Percentiles rank a stretch among this genome's conserved stretches.
Conservation (phyloP, 352 stramenopile species). For the Phytophthora ohioensis region DNA sequence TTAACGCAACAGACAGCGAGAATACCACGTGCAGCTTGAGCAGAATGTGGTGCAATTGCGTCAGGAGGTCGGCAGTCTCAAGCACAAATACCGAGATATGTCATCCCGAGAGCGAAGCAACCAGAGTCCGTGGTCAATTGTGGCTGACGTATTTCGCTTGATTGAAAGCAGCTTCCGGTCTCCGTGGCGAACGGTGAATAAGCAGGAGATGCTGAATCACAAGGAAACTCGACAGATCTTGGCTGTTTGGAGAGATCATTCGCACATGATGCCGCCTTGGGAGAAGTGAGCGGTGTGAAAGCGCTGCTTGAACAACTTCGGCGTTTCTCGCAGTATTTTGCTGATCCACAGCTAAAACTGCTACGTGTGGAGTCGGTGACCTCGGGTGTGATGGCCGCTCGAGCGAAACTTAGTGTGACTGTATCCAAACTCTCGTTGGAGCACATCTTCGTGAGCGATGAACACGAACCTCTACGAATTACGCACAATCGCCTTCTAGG, state of each 20-base stretch:
- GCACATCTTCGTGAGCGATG: slow-evolving; percentile 7
- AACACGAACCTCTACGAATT: neutral
- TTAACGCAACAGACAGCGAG: slow-evolving; percentile 22
- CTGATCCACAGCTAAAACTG: slow-evolving; percentile 7
- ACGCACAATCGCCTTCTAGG: slow-evolving; percentile 8
- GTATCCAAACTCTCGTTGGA: slow-evolving; percentile 21
- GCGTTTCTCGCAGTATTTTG: slow-evolving; percentile 22
- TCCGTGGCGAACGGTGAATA: slow-evolving; percentile 7
- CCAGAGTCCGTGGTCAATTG: slow-evolving; percentile 23
- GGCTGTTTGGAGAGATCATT: slow-evolving; percentile 12
- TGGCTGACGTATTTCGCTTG: slow-evolving; percentile 14
- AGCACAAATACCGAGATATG: slow-evolving; percentile 16
- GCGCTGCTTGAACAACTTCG: slow-evolving; percentile 22
- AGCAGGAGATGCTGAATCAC: slow-evolving; percentile 16
- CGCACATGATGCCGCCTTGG: slow-evolving; percentile 11
- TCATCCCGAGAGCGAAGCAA: slow-evolving; percentile 20
- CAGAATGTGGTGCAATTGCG: slow-evolving; percentile 11
- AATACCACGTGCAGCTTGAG: slow-evolving; percentile 5
- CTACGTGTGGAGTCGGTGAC: slow-evolving; percentile 13
- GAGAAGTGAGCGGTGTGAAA: neutral
- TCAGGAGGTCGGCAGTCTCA: slow-evolving; percentile 9
- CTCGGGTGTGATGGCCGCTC: slow-evolving; percentile 11
- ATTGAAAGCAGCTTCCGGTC: slow-evolving; percentile 19
- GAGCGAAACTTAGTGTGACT: slow-evolving; percentile 15
- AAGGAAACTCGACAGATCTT: slow-evolving; percentile 4